A percentile compares a stretch with the other conserved stretches of the same genome.
Conservation (phyloP, 129 eudicot genomes). For the Flaveria brownii region DNA sequence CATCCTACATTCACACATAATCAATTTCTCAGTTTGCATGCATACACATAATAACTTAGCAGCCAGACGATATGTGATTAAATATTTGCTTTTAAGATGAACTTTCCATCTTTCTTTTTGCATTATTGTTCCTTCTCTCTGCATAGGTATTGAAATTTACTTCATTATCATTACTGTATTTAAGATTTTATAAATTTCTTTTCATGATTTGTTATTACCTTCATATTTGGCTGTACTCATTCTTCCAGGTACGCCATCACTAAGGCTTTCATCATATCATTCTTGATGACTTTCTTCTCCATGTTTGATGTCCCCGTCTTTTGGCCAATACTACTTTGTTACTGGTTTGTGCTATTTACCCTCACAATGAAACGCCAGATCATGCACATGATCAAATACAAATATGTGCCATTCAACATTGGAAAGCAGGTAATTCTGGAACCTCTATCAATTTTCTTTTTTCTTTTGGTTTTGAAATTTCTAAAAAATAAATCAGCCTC, state of each 20-base stretch:
- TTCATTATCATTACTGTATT: neutral
- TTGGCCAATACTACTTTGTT: conserved; percentile 47
- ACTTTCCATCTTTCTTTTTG: no score
- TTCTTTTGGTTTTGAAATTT: neutral
- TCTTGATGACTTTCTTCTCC: conserved; percentile 47
- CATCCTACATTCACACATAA: no score
- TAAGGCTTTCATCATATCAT: conserved; percentile 73
- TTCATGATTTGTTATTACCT: neutral
- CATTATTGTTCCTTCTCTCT: no score
- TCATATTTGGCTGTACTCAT: neutral
- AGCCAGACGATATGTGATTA: no score
- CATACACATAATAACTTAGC: no score
- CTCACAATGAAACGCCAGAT: conserved; percentile 51
- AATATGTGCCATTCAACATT: conserved; percentile 39
- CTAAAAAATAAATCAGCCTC: neutral
- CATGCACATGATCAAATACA: conserved; percentile 52
- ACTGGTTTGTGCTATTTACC: conserved; percentile 48
- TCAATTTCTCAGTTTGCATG: no score
- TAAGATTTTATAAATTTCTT: neutral
- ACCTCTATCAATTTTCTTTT: neutral
- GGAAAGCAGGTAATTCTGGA: conserved; percentile 49
- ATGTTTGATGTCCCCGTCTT: conserved; percentile 49
- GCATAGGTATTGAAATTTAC: neutral
- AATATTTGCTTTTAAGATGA: no score
- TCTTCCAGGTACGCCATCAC: conserved; percentile 42